Percentiles rank a stretch among this genome's conserved stretches.
phyloP scores from a whole-genome alignment of 768 basidiomycete genomes.

The Boletus reticulatus region DNA sequence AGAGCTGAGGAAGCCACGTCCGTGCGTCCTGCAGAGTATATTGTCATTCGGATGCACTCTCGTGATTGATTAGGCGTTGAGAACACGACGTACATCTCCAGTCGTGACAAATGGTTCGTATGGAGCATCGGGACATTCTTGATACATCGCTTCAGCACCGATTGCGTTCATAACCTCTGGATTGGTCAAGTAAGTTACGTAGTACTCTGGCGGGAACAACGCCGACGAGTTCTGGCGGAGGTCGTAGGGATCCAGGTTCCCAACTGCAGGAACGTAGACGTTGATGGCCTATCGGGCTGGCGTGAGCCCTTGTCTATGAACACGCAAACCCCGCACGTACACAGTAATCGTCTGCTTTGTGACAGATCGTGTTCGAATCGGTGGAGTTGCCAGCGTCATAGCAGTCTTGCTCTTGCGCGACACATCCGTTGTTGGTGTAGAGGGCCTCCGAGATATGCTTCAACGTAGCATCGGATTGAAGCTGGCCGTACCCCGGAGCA shows the following conservation, averaged over 20 bases:
- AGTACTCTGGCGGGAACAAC: constrained; percentile 56
- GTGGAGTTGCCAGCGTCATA: constrained; percentile 49
- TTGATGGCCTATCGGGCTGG: constrained; percentile 37
- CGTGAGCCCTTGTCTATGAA: background rate
- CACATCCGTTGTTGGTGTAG: constrained; percentile 49
- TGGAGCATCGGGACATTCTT: constrained; percentile 47
- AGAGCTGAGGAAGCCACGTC: constrained; percentile 37
- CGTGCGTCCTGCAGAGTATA: constrained; percentile 30
- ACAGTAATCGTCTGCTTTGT: constrained; percentile 51
- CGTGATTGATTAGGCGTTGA: background rate
- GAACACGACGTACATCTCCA: constrained; percentile 47
- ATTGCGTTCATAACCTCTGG: constrained; percentile 41
- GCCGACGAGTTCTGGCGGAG: constrained; percentile 53
- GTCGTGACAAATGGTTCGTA: constrained; percentile 44
- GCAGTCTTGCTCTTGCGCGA: constrained; percentile 54
- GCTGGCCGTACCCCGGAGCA: constrained; percentile 66
- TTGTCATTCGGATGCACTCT: background rate
- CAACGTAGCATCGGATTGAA: constrained; percentile 48
- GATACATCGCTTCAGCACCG: constrained; percentile 50
- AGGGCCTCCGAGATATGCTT: constrained; percentile 46
- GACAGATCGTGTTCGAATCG: constrained; percentile 49
- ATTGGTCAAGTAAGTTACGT: constrained; percentile 44
- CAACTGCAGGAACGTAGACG: constrained; percentile 50
- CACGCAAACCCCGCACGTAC: constrained; percentile 36
- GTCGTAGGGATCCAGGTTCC: constrained; percentile 53